Percentiles rank a stretch among this genome's conserved stretches.
Evolutionary conservation across 371 early-diverging fungal species (phyloP).

Genomic region (Cokeromyces recurvatus): DNA sequence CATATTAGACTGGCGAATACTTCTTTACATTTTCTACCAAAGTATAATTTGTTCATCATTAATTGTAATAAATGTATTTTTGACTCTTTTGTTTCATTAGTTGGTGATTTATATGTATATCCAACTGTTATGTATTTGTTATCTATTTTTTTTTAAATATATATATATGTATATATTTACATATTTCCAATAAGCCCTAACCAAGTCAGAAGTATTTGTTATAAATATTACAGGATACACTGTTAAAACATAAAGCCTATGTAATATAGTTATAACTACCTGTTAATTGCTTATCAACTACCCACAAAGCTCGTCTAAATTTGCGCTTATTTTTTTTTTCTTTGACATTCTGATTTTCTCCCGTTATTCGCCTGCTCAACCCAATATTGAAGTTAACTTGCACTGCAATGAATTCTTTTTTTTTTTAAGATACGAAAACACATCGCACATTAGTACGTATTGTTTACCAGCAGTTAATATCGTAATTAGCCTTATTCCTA

Average conservation of each 20-base stretch:
- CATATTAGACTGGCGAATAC: constrained; percentile 21
- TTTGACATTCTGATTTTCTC: constrained; percentile 9
- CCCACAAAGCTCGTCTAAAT: constrained; percentile 11
- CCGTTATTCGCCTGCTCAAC: constrained; percentile 14
- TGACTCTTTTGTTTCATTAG: constrained; percentile 20
- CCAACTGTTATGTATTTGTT: constrained; percentile 22
- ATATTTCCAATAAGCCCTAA: constrained; percentile 24
- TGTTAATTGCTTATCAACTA: constrained; percentile 9
- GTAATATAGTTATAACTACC: constrained; percentile 10
- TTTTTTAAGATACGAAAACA: constrained; percentile 15
- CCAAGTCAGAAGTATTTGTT: constrained; percentile 17
- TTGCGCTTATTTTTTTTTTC: constrained; percentile 7
- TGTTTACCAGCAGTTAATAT: constrained; percentile 14
- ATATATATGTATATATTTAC: no score
- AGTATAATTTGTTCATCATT: constrained; percentile 25
- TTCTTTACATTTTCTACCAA: constrained; percentile 20
- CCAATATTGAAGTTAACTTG: constrained; percentile 19
- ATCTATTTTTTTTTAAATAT: constrained; percentile 11
- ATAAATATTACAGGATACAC: constrained; percentile 15
- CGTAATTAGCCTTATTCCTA: no score
- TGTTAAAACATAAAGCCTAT: constrained; percentile 14
- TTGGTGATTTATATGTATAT: constrained; percentile 19
- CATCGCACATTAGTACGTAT: constrained; percentile 10
- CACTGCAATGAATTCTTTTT: constrained; percentile 13
- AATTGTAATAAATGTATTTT: constrained; percentile 22